These are phyloP conservation scores for Mycena pura DNA, from an alignment of 768 basidiomycete species.

Conservation along the genomic window DNA sequence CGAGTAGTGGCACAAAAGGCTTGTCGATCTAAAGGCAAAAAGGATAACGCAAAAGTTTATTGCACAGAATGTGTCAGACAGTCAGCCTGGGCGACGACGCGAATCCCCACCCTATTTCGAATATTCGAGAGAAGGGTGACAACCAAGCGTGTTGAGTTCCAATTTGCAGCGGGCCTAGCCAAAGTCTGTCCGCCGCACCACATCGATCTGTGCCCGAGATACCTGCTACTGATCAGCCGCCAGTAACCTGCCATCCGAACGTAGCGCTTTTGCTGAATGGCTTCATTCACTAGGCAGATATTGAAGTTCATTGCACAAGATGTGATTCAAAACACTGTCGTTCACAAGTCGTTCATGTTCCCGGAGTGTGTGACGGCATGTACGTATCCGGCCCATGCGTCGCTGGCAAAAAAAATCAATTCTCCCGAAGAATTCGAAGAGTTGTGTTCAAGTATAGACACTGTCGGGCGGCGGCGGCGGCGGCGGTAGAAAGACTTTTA, in stretches of 20 bases:
- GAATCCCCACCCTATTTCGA: not conserved
- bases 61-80: constrained; percentile 27
- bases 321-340: too few species aligned
- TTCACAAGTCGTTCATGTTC: not conserved
- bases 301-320: not conserved
- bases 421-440: not conserved
- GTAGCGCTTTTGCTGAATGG: constrained; percentile 12
- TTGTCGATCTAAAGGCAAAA: constrained; percentile 9
- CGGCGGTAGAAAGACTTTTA: constrained; percentile 12
- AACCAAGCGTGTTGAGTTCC: constrained; percentile 5
- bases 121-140: constrained; percentile 6
- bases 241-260: constrained; percentile 12
- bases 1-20: constrained; percentile 24
- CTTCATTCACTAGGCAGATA: constrained; percentile 9
- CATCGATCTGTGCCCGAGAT: constrained; percentile 21
- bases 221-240: constrained; percentile 16
- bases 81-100: constrained; percentile 15
- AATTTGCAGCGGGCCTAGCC: not conserved
- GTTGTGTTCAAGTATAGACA: not conserved
- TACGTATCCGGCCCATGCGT: not conserved
- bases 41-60: constrained; percentile 19
- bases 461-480: constrained; percentile 2
- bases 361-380: not conserved
- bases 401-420: not conserved
- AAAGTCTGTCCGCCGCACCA: constrained; percentile 13